phyloP scores from a whole-genome alignment of 352 stramenopile species.

The Globisporangium yorkense region DNA sequence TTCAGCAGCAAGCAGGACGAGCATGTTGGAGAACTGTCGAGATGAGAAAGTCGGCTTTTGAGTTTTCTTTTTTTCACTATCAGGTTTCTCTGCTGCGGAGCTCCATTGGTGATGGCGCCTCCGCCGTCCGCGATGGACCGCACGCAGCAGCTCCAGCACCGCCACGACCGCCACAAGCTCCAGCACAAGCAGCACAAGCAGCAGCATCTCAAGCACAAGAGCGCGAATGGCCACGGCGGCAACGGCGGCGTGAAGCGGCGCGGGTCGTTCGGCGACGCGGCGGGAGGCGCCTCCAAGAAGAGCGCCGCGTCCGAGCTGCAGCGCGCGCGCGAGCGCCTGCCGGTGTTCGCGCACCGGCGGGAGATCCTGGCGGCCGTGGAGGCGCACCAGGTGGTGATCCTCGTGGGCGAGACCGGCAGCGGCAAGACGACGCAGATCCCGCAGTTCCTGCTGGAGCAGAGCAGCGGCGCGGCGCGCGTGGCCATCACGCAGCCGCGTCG shows the following conservation, averaged over 20 bases:
- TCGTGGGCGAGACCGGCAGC: constrained; percentile 87
- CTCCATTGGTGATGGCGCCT: background rate
- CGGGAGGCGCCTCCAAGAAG: background rate
- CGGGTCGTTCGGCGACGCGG: constrained; percentile 3
- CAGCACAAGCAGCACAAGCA: constrained; percentile 3
- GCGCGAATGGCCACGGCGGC: background rate
- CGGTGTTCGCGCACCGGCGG: constrained; percentile 67
- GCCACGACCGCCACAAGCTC: background rate
- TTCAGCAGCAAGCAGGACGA: background rate
- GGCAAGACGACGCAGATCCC: constrained; percentile 91
- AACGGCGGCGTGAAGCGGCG: constrained; percentile 6
- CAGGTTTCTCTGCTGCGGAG: background rate
- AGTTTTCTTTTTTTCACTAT: background rate
- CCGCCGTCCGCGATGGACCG: background rate
- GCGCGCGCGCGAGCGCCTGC: constrained; percentile 52
- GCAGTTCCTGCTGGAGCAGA: constrained; percentile 79
- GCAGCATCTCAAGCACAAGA: background rate
- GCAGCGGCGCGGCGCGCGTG: constrained; percentile 37
- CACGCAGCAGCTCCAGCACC: constrained; percentile 1
- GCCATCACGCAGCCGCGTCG: constrained; percentile 80
- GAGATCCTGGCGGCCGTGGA: constrained; percentile 61
- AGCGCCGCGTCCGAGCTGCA: constrained; percentile 34
- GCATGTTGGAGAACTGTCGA: too few relatives aligned
- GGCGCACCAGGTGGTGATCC: constrained; percentile 73
- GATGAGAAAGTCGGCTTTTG: background rate